phyloP scores from a whole-genome alignment of 1,284 basidiomycete genomes.

The Cutaneotrichosporon mucoides region DNA sequence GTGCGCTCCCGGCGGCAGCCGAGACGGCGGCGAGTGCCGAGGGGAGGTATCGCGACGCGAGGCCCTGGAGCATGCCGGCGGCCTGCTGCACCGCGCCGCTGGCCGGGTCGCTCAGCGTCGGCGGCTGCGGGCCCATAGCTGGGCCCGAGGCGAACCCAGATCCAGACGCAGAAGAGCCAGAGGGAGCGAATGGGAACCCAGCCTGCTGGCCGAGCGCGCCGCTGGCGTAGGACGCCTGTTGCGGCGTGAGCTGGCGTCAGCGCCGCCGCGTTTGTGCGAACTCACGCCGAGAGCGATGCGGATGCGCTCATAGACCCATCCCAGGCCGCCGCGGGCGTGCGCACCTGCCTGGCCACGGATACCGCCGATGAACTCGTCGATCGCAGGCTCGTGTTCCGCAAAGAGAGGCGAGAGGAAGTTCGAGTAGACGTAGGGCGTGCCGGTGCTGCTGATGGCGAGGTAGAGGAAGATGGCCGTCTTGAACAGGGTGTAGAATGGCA shows the following conservation, averaged over 20 bases:
- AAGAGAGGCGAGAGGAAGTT: constrained; percentile 65
- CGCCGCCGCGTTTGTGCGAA: not conserved
- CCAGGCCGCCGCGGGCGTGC: constrained; percentile 27
- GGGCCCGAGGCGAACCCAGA: not conserved
- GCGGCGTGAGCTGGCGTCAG: constrained; percentile 11
- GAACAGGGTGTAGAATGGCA: constrained; percentile 73
- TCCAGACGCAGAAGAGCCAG: too few species aligned
- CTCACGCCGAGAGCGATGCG: constrained; percentile 39
- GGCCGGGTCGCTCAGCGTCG: constrained; percentile 43
- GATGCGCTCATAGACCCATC: constrained; percentile 42
- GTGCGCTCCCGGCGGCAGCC: constrained; percentile 23
- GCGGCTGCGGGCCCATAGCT: constrained; percentile 28
- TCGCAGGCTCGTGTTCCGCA: constrained; percentile 59
- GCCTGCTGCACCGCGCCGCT: constrained; percentile 41
- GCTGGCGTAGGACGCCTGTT: constrained; percentile 11
- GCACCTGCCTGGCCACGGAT: constrained; percentile 31
- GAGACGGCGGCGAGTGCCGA: constrained; percentile 38
- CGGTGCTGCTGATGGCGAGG: constrained; percentile 69
- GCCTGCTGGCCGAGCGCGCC: not conserved
- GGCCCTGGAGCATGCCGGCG: constrained; percentile 24
- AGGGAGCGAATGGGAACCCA: too few species aligned
- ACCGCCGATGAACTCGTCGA: constrained; percentile 60
- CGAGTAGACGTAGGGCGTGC: constrained; percentile 67
- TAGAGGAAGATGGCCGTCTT: constrained; percentile 69
- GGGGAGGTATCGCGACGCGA: constrained; percentile 36